Evolutionary conservation across 2,329 filamentous ascomycete genomes (phyloP), one percentile per base, ranked within the genome.

Genomic region (Alternaria viburni): DNA sequence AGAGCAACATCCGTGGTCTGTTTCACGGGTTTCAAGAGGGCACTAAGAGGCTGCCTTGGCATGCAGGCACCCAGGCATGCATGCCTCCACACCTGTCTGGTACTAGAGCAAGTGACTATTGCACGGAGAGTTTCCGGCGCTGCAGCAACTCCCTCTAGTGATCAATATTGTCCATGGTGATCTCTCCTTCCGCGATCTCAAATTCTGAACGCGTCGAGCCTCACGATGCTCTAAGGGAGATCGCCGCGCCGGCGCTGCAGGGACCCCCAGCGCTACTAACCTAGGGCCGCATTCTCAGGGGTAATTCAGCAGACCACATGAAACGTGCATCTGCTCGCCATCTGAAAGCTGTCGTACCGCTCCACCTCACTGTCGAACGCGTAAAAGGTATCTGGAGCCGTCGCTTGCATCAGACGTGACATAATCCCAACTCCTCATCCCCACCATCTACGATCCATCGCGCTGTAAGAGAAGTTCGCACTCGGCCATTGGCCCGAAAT

Each of bases 31-130:
- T 67, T 67, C 65, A 67, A 67, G 57, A 77, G 70, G 71, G 67
- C 66, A 75, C 74, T 57, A 62, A 57, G 62, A 59, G 61, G 55
- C 55, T 55, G 61, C 56, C 74, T 75, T 75, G 71, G 72, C 64
- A 66, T 70, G 74, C 77, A 78, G 76, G 76, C 75, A 76, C 74
- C 71, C 73, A 74, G 66, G 69, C 69, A 51, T 30, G 68, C 59
- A 62, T 57, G 76, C 21, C 54, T 43, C 45, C 50, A 45, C 73
- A 75, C 73, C 72, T 56, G 61, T 72, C 60, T 65, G 72, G 70
- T 73, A 68, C 71, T 74, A 67, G 68, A 41, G 72, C 69, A 73
- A 64, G 64, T 61, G 73, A 70, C 73, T 75, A 74, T 76, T 72
- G 75, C 68, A 71, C 64, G 62, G 62, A 71, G 70, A 69, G 65